phyloP scores from a whole-genome alignment of 1,284 basidiomycete species.

The Hortiboletus rubellus region DNA sequence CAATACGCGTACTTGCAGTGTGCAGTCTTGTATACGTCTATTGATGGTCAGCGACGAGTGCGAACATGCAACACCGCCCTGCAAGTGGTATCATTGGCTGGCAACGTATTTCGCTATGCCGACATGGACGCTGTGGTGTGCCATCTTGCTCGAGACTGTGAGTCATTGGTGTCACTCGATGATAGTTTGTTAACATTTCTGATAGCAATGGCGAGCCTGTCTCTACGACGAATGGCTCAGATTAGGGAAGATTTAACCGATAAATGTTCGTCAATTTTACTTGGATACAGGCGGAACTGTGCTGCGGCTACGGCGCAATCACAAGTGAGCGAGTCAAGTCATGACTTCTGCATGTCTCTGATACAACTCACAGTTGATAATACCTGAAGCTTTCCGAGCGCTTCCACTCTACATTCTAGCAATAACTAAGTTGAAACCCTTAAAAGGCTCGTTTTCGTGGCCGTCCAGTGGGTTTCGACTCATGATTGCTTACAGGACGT shows the following conservation, averaged over 20 bases:
- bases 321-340: constrained; percentile 55
- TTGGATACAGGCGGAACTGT: constrained; percentile 91
- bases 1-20: constrained; percentile 85
- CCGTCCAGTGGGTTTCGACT: constrained; percentile 3
- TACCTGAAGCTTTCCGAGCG: constrained; percentile 92
- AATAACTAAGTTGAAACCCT: constrained; percentile 87
- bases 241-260: constrained; percentile 88
- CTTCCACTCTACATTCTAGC: constrained; percentile 85
- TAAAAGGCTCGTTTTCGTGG: constrained; percentile 67
- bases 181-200: neutral
- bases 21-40: constrained; percentile 88
- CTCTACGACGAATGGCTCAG: constrained; percentile 63
- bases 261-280: constrained; percentile 78
- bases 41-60: constrained; percentile 80
- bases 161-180: constrained; percentile 19
- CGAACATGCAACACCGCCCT: constrained; percentile 85
- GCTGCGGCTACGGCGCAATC: constrained; percentile 79
- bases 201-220: constrained; percentile 69
- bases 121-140: constrained; percentile 88
- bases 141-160: constrained; percentile 80
- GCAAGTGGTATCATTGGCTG: constrained; percentile 80
- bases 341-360: neutral
- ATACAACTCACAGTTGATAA: constrained; percentile 65
- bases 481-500: constrained; percentile 51
- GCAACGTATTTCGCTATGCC: constrained; percentile 90